These are phyloP conservation scores for Adansonia madagascariensis DNA, from an alignment of 441 rosid species.

Conservation along the genomic window DNA sequence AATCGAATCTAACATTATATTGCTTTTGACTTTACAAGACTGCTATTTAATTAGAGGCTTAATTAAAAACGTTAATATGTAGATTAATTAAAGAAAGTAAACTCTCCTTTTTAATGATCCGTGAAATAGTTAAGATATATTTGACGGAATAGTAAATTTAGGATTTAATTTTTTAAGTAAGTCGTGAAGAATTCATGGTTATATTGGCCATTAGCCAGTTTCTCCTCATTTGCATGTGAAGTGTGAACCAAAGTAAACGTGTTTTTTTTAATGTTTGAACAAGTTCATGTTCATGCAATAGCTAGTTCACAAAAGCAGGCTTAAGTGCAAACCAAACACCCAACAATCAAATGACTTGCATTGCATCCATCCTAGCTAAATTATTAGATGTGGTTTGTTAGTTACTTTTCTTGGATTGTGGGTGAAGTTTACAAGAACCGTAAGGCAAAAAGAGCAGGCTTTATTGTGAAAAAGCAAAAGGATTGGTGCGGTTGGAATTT, in stretches of 20 bases:
- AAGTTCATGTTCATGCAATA: not conserved
- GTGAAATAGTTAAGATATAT: not conserved
- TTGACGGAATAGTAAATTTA: not conserved
- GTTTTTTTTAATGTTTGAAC: not conserved
- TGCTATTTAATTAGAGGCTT: not conserved
- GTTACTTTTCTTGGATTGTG: slow-evolving; percentile 7
- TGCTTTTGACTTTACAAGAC: not conserved
- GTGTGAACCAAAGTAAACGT: not conserved
- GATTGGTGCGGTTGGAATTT: not conserved
- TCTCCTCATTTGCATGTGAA: not conserved
- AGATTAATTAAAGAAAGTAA: not conserved
- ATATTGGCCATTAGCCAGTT: not conserved
- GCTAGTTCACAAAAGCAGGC: not conserved
- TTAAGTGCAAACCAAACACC: not conserved
- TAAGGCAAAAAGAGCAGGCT: not conserved
- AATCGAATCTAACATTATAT: not conserved
- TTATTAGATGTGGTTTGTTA: not conserved
- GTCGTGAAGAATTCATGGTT: not conserved
- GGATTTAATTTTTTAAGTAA: not conserved
- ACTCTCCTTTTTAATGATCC: slow-evolving; percentile 2
- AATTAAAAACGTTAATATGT: not conserved
- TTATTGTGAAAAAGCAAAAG: not conserved
- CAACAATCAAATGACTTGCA: not conserved
- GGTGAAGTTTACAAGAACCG: not conserved
- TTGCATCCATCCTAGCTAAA: not conserved